A percentile compares a stretch with the other conserved stretches of the same genome.
These are phyloP conservation scores for Blastomyces gilchristii DNA, from an alignment of 2,329 filamentous ascomycete species.

Conservation along the genomic window DNA sequence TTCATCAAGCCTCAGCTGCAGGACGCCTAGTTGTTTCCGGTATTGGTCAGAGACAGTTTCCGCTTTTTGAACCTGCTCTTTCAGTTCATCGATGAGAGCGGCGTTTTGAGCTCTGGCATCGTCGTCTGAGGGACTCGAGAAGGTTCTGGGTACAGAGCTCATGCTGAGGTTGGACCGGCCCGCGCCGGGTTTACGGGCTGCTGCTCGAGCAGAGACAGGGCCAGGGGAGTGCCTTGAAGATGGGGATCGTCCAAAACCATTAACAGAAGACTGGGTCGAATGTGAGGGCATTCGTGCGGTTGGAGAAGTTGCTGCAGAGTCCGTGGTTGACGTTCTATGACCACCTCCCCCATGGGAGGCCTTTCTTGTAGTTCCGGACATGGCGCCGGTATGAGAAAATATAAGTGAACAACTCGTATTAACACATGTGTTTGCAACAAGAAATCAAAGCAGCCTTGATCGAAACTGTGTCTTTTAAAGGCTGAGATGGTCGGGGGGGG, in stretches of 20 bases:
- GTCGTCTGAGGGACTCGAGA: slow-evolving; percentile 49
- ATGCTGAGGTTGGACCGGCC: slow-evolving; percentile 35
- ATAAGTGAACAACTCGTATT: slow-evolving; percentile 1
- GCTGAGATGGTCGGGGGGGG: background rate
- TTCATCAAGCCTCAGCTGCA: slow-evolving; percentile 81
- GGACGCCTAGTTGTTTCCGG: slow-evolving; percentile 71
- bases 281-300: slow-evolving; percentile 33
- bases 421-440: slow-evolving; percentile 1
- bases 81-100: slow-evolving; percentile 71
- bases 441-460: background rate
- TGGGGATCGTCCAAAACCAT: slow-evolving; percentile 49
- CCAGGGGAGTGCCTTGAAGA: slow-evolving; percentile 47
- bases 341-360: background rate
- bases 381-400: slow-evolving; percentile 5
- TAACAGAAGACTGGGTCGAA: slow-evolving; percentile 41
- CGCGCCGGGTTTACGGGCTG: slow-evolving; percentile 48
- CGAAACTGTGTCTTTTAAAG: background rate
- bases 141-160: slow-evolving; percentile 35
- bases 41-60: slow-evolving; percentile 68
- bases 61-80: slow-evolving; percentile 68
- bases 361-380: slow-evolving; percentile 12
- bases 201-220: slow-evolving; percentile 62
- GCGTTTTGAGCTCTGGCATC: slow-evolving; percentile 70
- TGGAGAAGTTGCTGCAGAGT: slow-evolving; percentile 11
- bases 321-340: slow-evolving; percentile 8